These are phyloP conservation scores for Rhodotorula sp. DNA, from an alignment of 1,284 basidiomycete species.

Conservation along the genomic window DNA sequence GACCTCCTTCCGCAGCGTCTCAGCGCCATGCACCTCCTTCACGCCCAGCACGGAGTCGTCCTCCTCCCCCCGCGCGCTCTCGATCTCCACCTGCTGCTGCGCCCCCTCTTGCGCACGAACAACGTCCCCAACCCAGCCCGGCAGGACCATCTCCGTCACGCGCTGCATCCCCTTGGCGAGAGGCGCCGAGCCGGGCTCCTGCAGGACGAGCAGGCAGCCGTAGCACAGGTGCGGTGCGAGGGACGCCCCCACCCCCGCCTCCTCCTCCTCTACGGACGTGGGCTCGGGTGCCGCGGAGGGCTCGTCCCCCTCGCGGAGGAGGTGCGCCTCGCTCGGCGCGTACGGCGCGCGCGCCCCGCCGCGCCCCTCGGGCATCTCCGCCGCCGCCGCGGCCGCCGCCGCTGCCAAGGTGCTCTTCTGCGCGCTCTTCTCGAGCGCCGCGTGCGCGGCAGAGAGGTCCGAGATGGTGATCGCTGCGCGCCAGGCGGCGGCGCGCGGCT, in stretches of 20 bases:
- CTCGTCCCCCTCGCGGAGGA: slow-evolving; percentile 4
- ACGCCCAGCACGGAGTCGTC: neutral
- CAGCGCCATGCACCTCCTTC: slow-evolving; percentile 2
- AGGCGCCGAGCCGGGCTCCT: slow-evolving; percentile 2
- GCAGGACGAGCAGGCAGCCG: slow-evolving; percentile 31
- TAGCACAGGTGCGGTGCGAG: slow-evolving; percentile 33
- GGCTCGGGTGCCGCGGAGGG: neutral
- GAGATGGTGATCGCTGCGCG: slow-evolving; percentile 36
- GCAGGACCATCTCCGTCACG: neutral
- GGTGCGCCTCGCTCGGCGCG: slow-evolving; percentile 20
- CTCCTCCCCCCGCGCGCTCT: neutral
- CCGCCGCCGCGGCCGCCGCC: neutral
- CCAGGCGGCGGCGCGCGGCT: slow-evolving; percentile 28
- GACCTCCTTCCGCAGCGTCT: slow-evolving; percentile 11
- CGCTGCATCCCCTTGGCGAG: neutral
- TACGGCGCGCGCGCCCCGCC: slow-evolving; percentile 14
- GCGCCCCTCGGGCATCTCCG: neutral
- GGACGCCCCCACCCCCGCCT: neutral
- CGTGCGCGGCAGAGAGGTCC: slow-evolving; percentile 1
- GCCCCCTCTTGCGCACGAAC: neutral
- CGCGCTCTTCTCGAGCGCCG: neutral
- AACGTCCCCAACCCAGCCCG: slow-evolving; percentile 16
- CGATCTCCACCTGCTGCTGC: neutral
- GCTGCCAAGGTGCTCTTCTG: neutral
- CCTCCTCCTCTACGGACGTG: too few species aligned